Conservation (phyloP, 2,329 filamentous ascomycete species). For the Plectosphaerella cucumerina region DNA sequence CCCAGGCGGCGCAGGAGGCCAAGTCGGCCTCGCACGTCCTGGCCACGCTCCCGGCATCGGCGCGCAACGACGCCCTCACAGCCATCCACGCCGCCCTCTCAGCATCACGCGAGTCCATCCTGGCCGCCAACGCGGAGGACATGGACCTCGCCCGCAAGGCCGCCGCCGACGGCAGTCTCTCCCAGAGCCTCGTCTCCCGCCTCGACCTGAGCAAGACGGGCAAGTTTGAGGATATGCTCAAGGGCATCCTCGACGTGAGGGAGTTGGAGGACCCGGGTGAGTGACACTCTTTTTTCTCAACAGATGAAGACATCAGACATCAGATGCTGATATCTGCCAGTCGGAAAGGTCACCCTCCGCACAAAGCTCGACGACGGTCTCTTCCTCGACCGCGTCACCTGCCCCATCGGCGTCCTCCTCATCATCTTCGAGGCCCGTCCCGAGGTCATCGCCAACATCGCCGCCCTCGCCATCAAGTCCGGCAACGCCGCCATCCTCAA, state of each 20-base stretch:
- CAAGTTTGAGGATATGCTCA: constrained; percentile 97
- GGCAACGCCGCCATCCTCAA: constrained; percentile 97
- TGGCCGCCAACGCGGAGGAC: constrained; percentile 83
- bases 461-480: constrained; percentile 91
- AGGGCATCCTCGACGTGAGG: constrained; percentile 86
- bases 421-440: constrained; percentile 98
- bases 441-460: constrained; percentile 98
- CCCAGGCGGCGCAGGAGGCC: constrained; percentile 72
- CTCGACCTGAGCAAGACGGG: constrained; percentile 81
- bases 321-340: constrained; percentile 38
- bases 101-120: constrained; percentile 66
- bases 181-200: constrained; percentile 78
- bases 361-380: constrained; percentile 85
- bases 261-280: constrained; percentile 79
- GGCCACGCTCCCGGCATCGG: constrained; percentile 69
- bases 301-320: too few species aligned
- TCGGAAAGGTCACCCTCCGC: constrained; percentile 78
- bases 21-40: constrained; percentile 79
- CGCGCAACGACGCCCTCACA: constrained; percentile 80
- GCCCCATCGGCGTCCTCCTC: constrained; percentile 93
- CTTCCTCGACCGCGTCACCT: constrained; percentile 80
- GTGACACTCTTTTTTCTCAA: too few species aligned
- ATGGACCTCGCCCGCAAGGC: constrained; percentile 70
- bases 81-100: constrained; percentile 76
- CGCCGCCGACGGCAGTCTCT: constrained; percentile 71